Evolutionary conservation across 2,329 filamentous ascomycete species (phyloP).

Genomic region (Neophaeococcomyces aloes): DNA sequence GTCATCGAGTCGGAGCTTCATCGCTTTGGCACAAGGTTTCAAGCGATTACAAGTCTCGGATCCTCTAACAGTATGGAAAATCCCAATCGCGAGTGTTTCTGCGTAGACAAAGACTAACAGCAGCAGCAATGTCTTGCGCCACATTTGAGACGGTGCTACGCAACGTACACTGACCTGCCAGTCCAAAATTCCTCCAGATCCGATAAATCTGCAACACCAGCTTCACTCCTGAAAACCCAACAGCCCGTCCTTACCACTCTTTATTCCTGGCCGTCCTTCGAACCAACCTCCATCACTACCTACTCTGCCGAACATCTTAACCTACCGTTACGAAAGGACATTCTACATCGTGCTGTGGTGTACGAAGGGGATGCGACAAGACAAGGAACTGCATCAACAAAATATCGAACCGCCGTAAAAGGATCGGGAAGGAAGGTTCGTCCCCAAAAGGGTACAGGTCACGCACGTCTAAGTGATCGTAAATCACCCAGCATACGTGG

Average conservation of each 20-base stretch:
- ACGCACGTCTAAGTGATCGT: constrained; percentile 65
- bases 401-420: constrained; percentile 71
- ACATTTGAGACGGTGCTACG: constrained; percentile 36
- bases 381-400: constrained; percentile 72
- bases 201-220: constrained; percentile 13
- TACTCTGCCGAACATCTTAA: constrained; percentile 76
- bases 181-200: constrained; percentile 16
- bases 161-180: constrained; percentile 35
- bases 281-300: constrained; percentile 65
- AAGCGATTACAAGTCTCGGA: constrained; percentile 25
- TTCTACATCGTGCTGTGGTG: constrained; percentile 82
- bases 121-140: constrained; percentile 37
- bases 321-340: constrained; percentile 77
- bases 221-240: constrained; percentile 24
- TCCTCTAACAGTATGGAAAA: constrained; percentile 28
- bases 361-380: constrained; percentile 86
- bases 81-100: not conserved
- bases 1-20: constrained; percentile 12
- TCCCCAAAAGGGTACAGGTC: constrained; percentile 77
- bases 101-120: constrained; percentile 15
- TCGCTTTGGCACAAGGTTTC: constrained; percentile 15
- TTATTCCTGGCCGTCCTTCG: constrained; percentile 80
- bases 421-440: constrained; percentile 74
- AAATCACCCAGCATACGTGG: constrained; percentile 74
- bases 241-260: constrained; percentile 69